Evolutionary conservation across 371 early-diverging fungal genomes (phyloP).

Genomic region (Apophysomyces sp.): DNA sequence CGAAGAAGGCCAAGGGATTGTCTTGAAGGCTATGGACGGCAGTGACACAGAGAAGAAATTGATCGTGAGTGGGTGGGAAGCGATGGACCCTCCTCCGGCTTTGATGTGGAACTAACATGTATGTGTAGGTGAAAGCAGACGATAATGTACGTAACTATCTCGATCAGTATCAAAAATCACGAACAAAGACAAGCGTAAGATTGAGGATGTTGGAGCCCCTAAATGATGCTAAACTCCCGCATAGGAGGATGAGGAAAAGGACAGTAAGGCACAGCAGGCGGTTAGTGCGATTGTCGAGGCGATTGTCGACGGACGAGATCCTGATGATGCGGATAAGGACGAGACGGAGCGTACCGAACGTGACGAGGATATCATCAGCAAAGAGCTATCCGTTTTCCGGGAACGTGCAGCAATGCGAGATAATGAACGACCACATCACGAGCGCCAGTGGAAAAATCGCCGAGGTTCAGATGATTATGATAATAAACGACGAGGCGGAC

Average conservation of each 20-base stretch:
- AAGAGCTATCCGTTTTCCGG: slow-evolving; percentile 65
- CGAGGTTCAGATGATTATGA: slow-evolving; percentile 20
- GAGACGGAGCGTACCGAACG: slow-evolving; percentile 10
- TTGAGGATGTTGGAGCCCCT: not conserved
- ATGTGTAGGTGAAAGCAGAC: slow-evolving; percentile 78
- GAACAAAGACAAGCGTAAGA: slow-evolving; percentile 36
- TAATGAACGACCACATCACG: slow-evolving; percentile 47
- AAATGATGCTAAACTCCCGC: not conserved
- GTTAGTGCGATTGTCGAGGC: slow-evolving; percentile 40
- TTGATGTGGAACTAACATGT: too few relatives aligned
- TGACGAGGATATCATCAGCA: slow-evolving; percentile 54
- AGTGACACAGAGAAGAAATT: slow-evolving; percentile 57
- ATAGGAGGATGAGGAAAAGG: slow-evolving; percentile 9
- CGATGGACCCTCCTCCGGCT: too few relatives aligned
- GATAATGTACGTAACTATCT: slow-evolving; percentile 66
- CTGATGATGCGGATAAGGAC: slow-evolving; percentile 10
- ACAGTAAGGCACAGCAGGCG: slow-evolving; percentile 22
- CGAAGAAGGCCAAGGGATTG: slow-evolving; percentile 41
- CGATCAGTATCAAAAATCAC: slow-evolving; percentile 54
- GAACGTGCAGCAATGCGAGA: slow-evolving; percentile 65
- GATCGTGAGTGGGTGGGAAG: slow-evolving; percentile 51
- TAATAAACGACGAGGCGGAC: slow-evolving; percentile 32
- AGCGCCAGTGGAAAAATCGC: slow-evolving; percentile 19
- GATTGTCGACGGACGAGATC: slow-evolving; percentile 43
- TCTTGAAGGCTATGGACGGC: slow-evolving; percentile 60